Evolutionary conservation across 768 basidiomycete species (phyloP).

Genomic region (Trametes gibbosa): DNA sequence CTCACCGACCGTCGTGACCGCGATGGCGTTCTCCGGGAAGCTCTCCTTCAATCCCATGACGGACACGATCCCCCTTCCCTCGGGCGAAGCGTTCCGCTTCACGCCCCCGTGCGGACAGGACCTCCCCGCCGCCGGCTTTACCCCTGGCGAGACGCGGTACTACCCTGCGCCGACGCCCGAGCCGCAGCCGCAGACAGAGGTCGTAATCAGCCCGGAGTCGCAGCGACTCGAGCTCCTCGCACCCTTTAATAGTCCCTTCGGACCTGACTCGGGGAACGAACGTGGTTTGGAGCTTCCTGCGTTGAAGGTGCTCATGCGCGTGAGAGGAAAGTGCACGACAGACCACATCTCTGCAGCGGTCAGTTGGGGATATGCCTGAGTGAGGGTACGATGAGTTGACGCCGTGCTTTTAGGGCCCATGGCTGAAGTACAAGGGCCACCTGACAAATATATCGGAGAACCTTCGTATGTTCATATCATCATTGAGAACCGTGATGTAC

Average conservation of each 20-base stretch:
- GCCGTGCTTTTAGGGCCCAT: slow-evolving; percentile 66
- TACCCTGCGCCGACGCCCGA: slow-evolving; percentile 74
- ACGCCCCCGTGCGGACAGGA: slow-evolving; percentile 79
- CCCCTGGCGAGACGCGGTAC: slow-evolving; percentile 66
- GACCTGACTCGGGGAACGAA: slow-evolving; percentile 39
- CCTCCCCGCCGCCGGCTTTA: slow-evolving; percentile 81
- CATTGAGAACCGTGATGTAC: no score
- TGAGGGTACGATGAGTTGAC: not conserved
- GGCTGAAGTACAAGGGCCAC: slow-evolving; percentile 99
- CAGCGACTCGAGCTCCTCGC: slow-evolving; percentile 84
- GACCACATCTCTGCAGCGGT: slow-evolving; percentile 98
- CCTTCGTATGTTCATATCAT: slow-evolving; percentile 55
- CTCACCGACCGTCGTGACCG: slow-evolving; percentile 95
- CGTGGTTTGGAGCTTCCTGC: slow-evolving; percentile 72
- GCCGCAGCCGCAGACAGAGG: slow-evolving; percentile 72
- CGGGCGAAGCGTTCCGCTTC: slow-evolving; percentile 83
- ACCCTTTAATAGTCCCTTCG: slow-evolving; percentile 83
- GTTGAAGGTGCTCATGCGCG: slow-evolving; percentile 83
- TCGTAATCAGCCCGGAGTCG: slow-evolving; percentile 76
- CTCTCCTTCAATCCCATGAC: slow-evolving; percentile 92
- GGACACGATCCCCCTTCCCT: slow-evolving; percentile 63
- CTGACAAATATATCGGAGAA: slow-evolving; percentile 96
- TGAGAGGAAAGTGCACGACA: slow-evolving; percentile 98
- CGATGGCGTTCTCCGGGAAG: slow-evolving; percentile 94
- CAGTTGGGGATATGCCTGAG: slow-evolving; percentile 25